phyloP scores from a whole-genome alignment of 768 basidiomycete genomes.

The Tricholoma terreum region DNA sequence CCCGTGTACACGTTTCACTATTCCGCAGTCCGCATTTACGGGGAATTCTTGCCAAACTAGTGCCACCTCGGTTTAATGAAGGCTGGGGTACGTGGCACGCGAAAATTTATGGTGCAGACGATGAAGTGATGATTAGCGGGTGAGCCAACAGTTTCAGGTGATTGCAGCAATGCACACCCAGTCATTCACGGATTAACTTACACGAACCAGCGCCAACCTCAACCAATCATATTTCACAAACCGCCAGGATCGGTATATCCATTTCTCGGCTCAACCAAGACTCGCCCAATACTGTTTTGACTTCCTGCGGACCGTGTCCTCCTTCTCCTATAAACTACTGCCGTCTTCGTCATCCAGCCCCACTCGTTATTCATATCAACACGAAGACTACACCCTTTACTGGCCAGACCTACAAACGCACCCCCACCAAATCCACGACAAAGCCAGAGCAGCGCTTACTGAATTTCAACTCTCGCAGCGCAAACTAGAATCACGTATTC shows the following conservation, averaged over 20 bases:
- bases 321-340: constrained; percentile 67
- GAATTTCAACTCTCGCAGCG: constrained; percentile 53
- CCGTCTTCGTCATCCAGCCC: constrained; percentile 15
- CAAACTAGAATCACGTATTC: constrained; percentile 2
- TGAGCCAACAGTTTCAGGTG: constrained; percentile 32
- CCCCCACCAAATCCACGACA: constrained; percentile 66
- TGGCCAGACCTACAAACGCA: constrained; percentile 69
- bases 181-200: not conserved
- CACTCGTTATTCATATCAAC: constrained; percentile 27
- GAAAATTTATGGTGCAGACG: constrained; percentile 92
- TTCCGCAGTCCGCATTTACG: constrained; percentile 87
- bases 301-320: constrained; percentile 64
- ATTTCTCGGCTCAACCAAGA: constrained; percentile 54
- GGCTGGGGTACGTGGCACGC: constrained; percentile 99
- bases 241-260: constrained; percentile 92
- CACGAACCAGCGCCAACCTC: constrained; percentile 74
- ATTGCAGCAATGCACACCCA: not conserved
- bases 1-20: constrained; percentile 72
- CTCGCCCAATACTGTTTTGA: constrained; percentile 83
- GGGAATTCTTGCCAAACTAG: constrained; percentile 67
- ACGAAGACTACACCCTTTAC: constrained; percentile 48
- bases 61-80: constrained; percentile 94
- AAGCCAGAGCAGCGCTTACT: constrained; percentile 53
- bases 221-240: constrained; percentile 92
- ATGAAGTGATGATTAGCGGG: constrained; percentile 93